phyloP scores from a whole-genome alignment of 441 rosid genomes.

The Populus trichocarpa region DNA sequence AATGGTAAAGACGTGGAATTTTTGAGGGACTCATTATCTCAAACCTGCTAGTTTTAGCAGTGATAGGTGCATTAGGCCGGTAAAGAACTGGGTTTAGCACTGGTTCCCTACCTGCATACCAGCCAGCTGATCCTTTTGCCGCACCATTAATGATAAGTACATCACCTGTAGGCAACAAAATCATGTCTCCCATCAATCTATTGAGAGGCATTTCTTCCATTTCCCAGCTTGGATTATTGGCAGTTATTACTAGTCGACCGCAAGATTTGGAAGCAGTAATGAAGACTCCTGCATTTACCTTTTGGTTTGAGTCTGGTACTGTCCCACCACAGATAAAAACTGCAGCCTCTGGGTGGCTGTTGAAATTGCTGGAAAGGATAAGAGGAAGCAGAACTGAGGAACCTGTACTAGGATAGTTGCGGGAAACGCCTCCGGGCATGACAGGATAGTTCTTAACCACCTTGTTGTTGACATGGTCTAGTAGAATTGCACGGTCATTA shows the following conservation, averaged over 20 bases:
- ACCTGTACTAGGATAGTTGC: slow-evolving; percentile 68
- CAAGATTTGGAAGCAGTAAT: slow-evolving; percentile 49
- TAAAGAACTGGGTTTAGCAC: slow-evolving; percentile 42
- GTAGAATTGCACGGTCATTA: slow-evolving; percentile 48
- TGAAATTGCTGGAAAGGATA: slow-evolving; percentile 13
- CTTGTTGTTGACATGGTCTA: slow-evolving; percentile 42
- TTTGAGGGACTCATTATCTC: slow-evolving; percentile 41
- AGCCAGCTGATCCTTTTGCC: slow-evolving; percentile 46
- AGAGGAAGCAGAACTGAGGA: slow-evolving; percentile 63
- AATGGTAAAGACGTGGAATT: slow-evolving; percentile 74
- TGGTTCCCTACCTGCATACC: slow-evolving; percentile 40
- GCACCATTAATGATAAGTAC: slow-evolving; percentile 49
- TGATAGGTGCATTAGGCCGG: slow-evolving; percentile 20
- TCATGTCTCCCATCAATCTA: slow-evolving; percentile 48
- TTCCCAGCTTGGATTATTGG: slow-evolving; percentile 40
- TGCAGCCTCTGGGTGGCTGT: slow-evolving; percentile 11
- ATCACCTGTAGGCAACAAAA: slow-evolving; percentile 42
- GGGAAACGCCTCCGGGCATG: slow-evolving; percentile 52
- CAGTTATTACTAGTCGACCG: slow-evolving; percentile 54
- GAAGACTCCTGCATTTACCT: slow-evolving; percentile 47
- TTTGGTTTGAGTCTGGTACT: slow-evolving; percentile 27
- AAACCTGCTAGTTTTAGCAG: slow-evolving; percentile 38
- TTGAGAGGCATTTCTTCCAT: slow-evolving; percentile 51
- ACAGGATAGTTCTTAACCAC: slow-evolving; percentile 49
- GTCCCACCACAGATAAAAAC: slow-evolving; percentile 69